Base-by-base conservation (phyloP, 2,329 filamentous ascomycete species). In the Pyricularia pennisetigena region DNA sequence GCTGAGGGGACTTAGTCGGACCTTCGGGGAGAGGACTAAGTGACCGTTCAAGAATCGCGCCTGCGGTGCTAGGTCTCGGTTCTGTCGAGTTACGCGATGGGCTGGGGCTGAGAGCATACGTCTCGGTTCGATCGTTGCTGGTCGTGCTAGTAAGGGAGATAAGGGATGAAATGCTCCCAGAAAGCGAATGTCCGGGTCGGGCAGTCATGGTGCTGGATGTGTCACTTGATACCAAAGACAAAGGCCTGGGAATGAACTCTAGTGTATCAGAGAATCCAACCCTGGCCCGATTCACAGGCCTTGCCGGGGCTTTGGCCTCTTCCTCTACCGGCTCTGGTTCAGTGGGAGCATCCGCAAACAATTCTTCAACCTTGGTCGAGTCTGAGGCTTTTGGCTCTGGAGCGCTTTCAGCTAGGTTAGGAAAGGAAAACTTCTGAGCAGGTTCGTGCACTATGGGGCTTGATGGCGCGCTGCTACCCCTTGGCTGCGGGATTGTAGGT, bases 181-280 rank as follows among this genome's bases (percentile, higher is more conserved):
- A 90, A 41, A 92, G 83, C 1, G 89, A 92, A 76, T 94, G 92
- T 5, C 88, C 86, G 3, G 85, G 85, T 29, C 88, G 85, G 23
- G 89, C 84, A 0, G 91, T 93, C 68, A 87, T 80, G 2, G 90
- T 95, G 74, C 89, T 93, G 64, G 92, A 90, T 0, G 92, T 93
- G 75, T 95, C 93, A 24, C 89, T 94, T 1, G 93, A 97, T 16
- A 96, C 88, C 24, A 94, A 82, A 1, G 94, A 97, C 23, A 96
- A 79, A 0, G 94, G 93, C 12, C 92, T 86, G 5, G 90, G 90
- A 72, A 94, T 94, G 71, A 91, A 93, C 76, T 96, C 92, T 30
- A 96, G 83, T 12, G 87, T 91, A 71, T 96, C 93, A 0, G 91
- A 93, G 74, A 97, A 97, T 0, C 90, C 91, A 64, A 97, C 93